These are phyloP conservation scores for Talaromyces sp. DNA, from an alignment of 2,329 filamentous ascomycete species.

Conservation along the genomic window DNA sequence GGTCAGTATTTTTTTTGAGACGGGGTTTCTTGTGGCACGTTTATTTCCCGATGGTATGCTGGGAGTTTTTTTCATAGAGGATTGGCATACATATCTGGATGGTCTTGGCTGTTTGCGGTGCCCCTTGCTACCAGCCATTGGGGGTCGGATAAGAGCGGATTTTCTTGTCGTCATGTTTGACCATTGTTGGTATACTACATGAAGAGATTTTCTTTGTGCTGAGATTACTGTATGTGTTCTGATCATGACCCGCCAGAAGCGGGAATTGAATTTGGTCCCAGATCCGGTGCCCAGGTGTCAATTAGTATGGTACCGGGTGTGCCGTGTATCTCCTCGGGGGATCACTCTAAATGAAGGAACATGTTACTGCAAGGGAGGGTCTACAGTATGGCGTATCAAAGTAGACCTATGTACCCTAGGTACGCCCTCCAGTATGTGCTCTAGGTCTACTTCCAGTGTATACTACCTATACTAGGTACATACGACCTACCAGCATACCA, in stretches of 20 bases:
- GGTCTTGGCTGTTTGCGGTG: constrained; percentile 24
- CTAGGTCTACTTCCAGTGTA: no score
- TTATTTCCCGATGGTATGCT: constrained; percentile 1
- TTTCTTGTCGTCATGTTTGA: constrained; percentile 6
- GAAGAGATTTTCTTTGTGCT: constrained; percentile 4
- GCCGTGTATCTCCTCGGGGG: constrained; percentile 11
- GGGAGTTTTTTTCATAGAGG: neutral
- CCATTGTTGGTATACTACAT: neutral
- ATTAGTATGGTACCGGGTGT: constrained; percentile 11
- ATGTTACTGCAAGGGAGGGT: constrained; percentile 22
- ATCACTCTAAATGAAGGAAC: constrained; percentile 17
- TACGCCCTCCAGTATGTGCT: no score
- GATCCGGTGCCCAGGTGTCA: neutral
- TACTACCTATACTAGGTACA: no score
- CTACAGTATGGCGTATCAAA: neutral
- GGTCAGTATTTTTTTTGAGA: no score
- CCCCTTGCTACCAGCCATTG: constrained; percentile 17
- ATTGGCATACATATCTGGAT: constrained; percentile 19
- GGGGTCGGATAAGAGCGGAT: constrained; percentile 6
- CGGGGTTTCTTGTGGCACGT: neutral
- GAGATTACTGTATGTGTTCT: neutral
- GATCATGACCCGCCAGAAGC: neutral
- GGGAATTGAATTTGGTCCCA: neutral
- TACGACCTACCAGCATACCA: neutral
- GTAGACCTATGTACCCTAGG: neutral